Conservation (phyloP, 2,329 filamentous ascomycete genomes). For the Ilyonectria sp. region DNA sequence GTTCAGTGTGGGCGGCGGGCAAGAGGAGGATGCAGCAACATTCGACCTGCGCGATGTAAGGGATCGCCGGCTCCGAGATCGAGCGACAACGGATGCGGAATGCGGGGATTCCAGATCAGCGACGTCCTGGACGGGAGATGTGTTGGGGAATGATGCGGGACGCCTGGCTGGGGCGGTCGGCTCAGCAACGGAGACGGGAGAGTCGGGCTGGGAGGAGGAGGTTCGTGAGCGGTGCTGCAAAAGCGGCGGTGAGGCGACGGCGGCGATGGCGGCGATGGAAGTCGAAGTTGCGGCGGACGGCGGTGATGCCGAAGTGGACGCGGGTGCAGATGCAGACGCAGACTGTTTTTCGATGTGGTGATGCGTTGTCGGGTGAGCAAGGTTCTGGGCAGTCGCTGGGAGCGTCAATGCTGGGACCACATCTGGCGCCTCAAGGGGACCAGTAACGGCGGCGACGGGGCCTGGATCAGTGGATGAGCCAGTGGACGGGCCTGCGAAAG, state of each 20-base stretch:
- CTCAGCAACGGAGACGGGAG: constrained; percentile 38
- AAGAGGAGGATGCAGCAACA: constrained; percentile 51
- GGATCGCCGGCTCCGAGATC: constrained; percentile 56
- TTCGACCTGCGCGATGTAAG: constrained; percentile 56
- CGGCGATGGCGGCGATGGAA: background rate
- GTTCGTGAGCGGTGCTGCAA: constrained; percentile 53
- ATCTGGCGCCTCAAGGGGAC: constrained; percentile 31
- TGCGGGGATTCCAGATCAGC: constrained; percentile 41
- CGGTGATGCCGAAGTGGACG: constrained; percentile 27
- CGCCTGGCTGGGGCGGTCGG: constrained; percentile 43
- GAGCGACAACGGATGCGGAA: constrained; percentile 47
- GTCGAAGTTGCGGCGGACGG: constrained; percentile 22
- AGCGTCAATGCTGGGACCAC: constrained; percentile 33
- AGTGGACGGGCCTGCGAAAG: constrained; percentile 29
- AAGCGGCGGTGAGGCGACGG: constrained; percentile 37
- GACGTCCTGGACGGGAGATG: constrained; percentile 39
- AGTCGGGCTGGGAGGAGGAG: constrained; percentile 52
- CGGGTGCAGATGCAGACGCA: constrained; percentile 27
- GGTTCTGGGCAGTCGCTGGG: constrained; percentile 38
- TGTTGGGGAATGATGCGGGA: constrained; percentile 46
- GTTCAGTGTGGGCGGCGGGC: constrained; percentile 51
- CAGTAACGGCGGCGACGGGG: constrained; percentile 22
- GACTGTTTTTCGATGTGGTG: constrained; percentile 47
- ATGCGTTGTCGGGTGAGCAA: constrained; percentile 46
- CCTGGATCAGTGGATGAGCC: constrained; percentile 19